phyloP scores from a whole-genome alignment of 768 basidiomycete genomes.

The Pisolithus tinctorius region DNA sequence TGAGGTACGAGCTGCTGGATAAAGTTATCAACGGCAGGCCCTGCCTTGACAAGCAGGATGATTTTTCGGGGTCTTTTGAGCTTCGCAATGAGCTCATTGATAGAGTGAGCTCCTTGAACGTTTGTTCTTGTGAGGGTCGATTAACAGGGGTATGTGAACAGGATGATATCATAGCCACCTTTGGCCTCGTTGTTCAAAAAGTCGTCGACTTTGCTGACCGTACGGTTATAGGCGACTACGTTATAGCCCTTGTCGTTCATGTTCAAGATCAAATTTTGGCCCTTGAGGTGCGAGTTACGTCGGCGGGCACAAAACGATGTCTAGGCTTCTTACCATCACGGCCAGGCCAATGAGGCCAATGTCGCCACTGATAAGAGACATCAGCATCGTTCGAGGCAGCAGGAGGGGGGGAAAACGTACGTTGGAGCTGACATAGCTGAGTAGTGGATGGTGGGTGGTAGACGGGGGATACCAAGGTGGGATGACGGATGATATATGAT shows the following conservation, averaged over 20 bases:
- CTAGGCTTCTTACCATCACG: constrained; percentile 74
- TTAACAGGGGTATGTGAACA: constrained; percentile 1
- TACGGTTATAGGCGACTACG: constrained; percentile 96
- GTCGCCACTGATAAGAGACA: constrained; percentile 62
- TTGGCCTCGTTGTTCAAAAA: constrained; percentile 98
- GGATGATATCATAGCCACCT: constrained; percentile 50
- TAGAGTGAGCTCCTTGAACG: constrained; percentile 88
- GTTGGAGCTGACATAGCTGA: constrained; percentile 38
- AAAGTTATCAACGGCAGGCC: constrained; percentile 92
- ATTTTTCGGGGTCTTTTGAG: constrained; percentile 96
- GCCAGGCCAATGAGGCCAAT: constrained; percentile 98
- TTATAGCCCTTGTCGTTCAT: constrained; percentile 99
- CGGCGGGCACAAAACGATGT: constrained; percentile 9
- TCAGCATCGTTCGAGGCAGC: constrained; percentile 15
- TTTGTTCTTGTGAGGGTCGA: constrained; percentile 68
- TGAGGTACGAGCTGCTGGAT: constrained; percentile 83
- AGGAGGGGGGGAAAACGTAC: constrained; percentile 35
- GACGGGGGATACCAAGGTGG: constrained; percentile 26
- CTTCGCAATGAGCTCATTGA: constrained; percentile 85
- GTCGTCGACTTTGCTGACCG: constrained; percentile 89
- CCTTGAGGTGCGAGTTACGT: constrained; percentile 38
- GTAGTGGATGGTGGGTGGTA: constrained; percentile 26
- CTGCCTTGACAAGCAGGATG: constrained; percentile 97
- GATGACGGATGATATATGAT: constrained; percentile 23
- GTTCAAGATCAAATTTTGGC: constrained; percentile 95